Conservation (phyloP, 1,139 yeast species). For the Yamadazyma conglobata region DNA sequence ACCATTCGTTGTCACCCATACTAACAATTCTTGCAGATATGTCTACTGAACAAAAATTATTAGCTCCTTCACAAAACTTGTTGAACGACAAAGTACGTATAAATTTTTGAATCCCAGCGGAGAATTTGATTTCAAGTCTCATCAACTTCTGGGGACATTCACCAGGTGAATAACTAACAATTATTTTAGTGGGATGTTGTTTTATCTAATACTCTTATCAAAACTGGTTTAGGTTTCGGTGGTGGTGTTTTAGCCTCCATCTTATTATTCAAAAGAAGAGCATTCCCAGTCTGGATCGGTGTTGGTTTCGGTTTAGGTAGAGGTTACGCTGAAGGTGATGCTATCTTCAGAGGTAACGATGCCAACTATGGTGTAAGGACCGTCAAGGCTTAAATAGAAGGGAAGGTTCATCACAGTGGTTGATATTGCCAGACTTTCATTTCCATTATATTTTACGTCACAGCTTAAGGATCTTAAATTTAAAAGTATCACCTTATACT, state of each 20-base stretch:
- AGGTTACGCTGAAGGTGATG: constrained; percentile 97
- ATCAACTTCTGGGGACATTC: too few species aligned
- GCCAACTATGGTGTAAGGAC: constrained; percentile 74
- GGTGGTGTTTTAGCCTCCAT: constrained; percentile 96
- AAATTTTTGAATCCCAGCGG: too few species aligned
- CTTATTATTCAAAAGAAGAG: constrained; percentile 83
- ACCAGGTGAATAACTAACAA: too few species aligned
- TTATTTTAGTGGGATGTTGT: constrained; percentile 84
- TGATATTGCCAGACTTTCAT: too few species aligned
- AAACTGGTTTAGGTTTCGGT: constrained; percentile 97
- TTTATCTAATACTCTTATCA: constrained; percentile 87
- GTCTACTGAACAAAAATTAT: constrained; percentile 31
- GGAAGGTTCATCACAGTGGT: too few species aligned
- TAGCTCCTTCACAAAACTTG: constrained; percentile 62
- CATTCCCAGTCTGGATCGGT: constrained; percentile 97
- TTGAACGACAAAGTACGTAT: constrained; percentile 58
- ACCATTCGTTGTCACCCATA: too few species aligned
- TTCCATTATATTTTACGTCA: too few species aligned
- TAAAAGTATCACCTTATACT: too few species aligned
- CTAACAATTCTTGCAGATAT: constrained; percentile 4
- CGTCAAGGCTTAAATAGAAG: constrained; percentile 50
- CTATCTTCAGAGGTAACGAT: constrained; percentile 79
- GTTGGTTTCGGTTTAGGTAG: constrained; percentile 96
- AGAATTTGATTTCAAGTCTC: too few species aligned
- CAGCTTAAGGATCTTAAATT: too few species aligned